Conservation (phyloP, 2,329 filamentous ascomycete genomes). For the Colletotrichum sp. region DNA sequence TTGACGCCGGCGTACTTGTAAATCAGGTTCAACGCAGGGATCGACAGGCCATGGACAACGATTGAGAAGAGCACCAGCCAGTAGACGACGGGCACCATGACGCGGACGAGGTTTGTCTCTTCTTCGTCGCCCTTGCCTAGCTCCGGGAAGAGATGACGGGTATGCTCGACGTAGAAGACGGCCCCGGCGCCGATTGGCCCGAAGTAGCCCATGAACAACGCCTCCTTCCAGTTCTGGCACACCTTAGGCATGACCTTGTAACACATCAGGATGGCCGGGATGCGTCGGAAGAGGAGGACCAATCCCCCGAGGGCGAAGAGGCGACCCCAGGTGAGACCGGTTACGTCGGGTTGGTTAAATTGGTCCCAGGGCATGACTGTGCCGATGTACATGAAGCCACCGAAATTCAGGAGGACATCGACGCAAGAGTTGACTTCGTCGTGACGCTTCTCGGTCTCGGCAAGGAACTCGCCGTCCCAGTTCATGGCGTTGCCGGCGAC, state of each 20-base stretch:
- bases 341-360: constrained; percentile 54
- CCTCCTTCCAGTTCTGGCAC: constrained; percentile 59
- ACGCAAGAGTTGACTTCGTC: constrained; percentile 66
- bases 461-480: constrained; percentile 66
- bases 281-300: constrained; percentile 60
- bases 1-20: constrained; percentile 43
- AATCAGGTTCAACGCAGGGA: constrained; percentile 44
- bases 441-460: constrained; percentile 59
- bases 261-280: constrained; percentile 57
- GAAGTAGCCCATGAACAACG: constrained; percentile 70
- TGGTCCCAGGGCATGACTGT: constrained; percentile 59
- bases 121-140: constrained; percentile 38
- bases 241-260: constrained; percentile 62
- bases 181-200: constrained; percentile 82
- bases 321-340: constrained; percentile 56
- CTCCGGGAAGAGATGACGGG: constrained; percentile 44
- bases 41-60: constrained; percentile 52
- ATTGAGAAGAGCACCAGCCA: constrained; percentile 48
- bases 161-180: constrained; percentile 72
- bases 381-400: constrained; percentile 66
- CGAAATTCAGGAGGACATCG: constrained; percentile 65
- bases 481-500: constrained; percentile 64
- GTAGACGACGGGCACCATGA: constrained; percentile 44
- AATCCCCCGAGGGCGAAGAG: constrained; percentile 58
- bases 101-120: constrained; percentile 37